Evolutionary conservation across 164 flowering plant genomes (phyloP).

Genomic region (Santalum album): DNA sequence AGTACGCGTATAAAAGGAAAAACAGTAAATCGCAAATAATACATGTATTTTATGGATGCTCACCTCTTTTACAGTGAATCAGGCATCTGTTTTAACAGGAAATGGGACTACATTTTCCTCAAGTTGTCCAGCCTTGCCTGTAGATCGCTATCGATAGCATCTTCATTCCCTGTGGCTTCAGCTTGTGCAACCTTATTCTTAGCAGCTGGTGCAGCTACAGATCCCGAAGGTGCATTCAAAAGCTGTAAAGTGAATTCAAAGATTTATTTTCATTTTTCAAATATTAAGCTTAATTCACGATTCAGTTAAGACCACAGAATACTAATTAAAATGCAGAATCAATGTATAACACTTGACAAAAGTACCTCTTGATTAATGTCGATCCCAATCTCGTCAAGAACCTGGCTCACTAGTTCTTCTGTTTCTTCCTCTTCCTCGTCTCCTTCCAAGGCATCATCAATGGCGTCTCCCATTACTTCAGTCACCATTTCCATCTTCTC

Average conservation of each 20-base stretch:
- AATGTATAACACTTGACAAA: no score
- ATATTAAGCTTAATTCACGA: no score
- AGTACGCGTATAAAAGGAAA: no score
- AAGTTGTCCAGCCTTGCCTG: constrained; percentile 79
- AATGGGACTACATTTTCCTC: constrained; percentile 54
- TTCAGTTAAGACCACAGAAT: no score
- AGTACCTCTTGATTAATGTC: constrained; percentile 73
- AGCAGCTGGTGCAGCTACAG: constrained; percentile 56
- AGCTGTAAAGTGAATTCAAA: constrained; percentile 44
- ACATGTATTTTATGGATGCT: no score
- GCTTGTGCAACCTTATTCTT: constrained; percentile 56
- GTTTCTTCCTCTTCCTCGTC: constrained; percentile 88
- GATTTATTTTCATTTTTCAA: no score
- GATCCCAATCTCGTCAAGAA: constrained; percentile 79
- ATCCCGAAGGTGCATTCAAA: constrained; percentile 59
- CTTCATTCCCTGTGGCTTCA: constrained; percentile 46
- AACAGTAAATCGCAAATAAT: no score
- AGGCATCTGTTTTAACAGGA: no score
- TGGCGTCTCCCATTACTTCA: constrained; percentile 86
- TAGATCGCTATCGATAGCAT: constrained; percentile 54
- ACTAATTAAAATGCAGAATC: no score
- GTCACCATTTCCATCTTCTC: constrained; percentile 82
- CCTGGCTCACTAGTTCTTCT: constrained; percentile 76
- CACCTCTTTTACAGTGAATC: no score
- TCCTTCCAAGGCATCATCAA: constrained; percentile 85